These are phyloP conservation scores for Adiantum capillusveneris DNA, from an alignment of 75 land plant species.

Conservation along the genomic window DNA sequence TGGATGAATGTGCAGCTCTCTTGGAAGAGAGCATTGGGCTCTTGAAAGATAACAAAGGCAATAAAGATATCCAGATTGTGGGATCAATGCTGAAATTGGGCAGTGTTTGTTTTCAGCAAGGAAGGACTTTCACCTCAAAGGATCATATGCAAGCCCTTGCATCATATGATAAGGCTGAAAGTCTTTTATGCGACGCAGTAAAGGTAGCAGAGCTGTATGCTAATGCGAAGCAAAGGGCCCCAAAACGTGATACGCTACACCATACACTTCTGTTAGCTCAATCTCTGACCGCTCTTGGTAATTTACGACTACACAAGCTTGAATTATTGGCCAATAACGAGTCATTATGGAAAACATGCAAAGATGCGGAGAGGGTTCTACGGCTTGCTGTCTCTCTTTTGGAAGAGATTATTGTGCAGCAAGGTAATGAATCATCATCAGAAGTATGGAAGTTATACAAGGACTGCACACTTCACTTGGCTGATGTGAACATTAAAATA, in stretches of 20 bases:
- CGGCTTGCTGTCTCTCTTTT: slow-evolving; percentile 14
- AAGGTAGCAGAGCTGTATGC: slow-evolving; percentile 19
- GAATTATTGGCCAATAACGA: slow-evolving; percentile 7
- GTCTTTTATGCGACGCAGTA: slow-evolving; percentile 20
- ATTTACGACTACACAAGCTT: slow-evolving; percentile 8
- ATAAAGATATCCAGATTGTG: slow-evolving; percentile 8
- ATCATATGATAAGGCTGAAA: slow-evolving; percentile 19
- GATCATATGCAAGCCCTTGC: slow-evolving; percentile 6
- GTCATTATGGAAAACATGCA: neutral
- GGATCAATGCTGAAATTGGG: slow-evolving; percentile 23
- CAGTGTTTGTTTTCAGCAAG: slow-evolving; percentile 14
- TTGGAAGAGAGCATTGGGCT: slow-evolving; percentile 14
- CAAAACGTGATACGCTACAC: neutral
- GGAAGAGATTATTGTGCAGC: slow-evolving; percentile 9
- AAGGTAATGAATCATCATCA: neutral
- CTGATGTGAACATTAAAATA: neutral
- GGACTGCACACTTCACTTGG: neutral
- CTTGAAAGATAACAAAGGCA: neutral
- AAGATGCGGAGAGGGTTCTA: slow-evolving; percentile 19
- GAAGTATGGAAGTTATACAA: neutral
- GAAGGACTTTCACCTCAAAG: slow-evolving; percentile 7
- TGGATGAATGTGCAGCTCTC: slow-evolving; percentile 23
- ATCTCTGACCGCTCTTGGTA: slow-evolving; percentile 16
- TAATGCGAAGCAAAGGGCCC: slow-evolving; percentile 1
- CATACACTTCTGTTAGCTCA: slow-evolving; percentile 5